phyloP scores from a whole-genome alignment of 805 yeast species.

The Ogataea sp. region DNA sequence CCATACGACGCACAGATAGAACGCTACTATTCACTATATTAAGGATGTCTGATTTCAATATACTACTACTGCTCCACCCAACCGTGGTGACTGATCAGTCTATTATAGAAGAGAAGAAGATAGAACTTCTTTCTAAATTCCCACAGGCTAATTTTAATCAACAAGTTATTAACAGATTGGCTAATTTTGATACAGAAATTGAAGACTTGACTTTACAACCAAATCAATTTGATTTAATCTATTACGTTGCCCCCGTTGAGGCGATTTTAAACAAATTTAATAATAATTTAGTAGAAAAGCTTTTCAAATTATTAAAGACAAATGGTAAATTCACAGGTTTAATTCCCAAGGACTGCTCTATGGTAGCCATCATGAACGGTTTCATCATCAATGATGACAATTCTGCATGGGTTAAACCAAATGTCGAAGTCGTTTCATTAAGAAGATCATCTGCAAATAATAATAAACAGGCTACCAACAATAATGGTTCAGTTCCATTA shows the following conservation, averaged over 20 bases:
- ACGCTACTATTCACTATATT: too few relatives aligned
- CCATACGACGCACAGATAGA: too few relatives aligned
- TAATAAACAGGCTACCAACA: constrained; percentile 7
- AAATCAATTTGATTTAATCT: constrained; percentile 33
- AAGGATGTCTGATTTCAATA: constrained; percentile 1
- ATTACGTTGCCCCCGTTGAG: constrained; percentile 50
- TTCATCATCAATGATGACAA: constrained; percentile 37
- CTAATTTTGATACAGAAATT: constrained; percentile 32
- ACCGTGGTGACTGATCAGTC: constrained; percentile 53
- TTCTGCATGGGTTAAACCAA: constrained; percentile 41
- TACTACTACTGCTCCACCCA: constrained; percentile 53
- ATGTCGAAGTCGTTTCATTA: background rate
- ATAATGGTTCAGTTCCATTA: background rate
- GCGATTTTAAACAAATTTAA: constrained; percentile 38
- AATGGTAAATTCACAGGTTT: constrained; percentile 47
- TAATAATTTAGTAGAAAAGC: constrained; percentile 28
- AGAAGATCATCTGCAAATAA: constrained; percentile 2
- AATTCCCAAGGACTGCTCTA: constrained; percentile 38
- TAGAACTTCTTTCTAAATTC: constrained; percentile 15
- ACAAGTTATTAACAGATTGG: constrained; percentile 50
- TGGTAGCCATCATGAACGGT: constrained; percentile 63
- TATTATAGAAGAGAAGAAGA: constrained; percentile 33
- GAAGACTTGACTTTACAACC: constrained; percentile 17
- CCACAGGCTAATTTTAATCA: constrained; percentile 33
- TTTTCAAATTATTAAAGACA: constrained; percentile 30